phyloP scores from a whole-genome alignment of 306 rosid genomes.

The Mimosa bimucronata region DNA sequence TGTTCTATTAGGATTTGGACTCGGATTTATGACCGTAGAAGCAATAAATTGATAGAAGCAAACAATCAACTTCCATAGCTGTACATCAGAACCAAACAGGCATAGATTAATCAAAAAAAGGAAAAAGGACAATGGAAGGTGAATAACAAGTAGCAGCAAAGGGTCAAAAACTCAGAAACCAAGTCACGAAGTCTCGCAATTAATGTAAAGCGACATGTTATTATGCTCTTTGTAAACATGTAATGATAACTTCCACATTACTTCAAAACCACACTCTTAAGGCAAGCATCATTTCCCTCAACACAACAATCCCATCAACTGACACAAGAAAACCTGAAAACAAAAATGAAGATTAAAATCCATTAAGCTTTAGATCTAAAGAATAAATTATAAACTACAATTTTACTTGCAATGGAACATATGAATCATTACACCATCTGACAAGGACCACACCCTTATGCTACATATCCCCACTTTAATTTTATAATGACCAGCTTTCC shows the following conservation, averaged over 20 bases:
- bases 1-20: too few species aligned
- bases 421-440: neutral
- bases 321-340: slow-evolving; percentile 54
- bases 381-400: neutral
- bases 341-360: neutral
- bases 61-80: slow-evolving; percentile 98
- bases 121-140: neutral
- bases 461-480: slow-evolving; percentile 64
- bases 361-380: neutral
- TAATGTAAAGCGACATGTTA: slow-evolving; percentile 87
- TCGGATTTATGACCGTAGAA: too few species aligned
- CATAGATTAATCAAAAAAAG: neutral
- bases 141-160: slow-evolving; percentile 11
- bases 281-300: slow-evolving; percentile 65
- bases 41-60: too few species aligned
- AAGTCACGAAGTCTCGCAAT: slow-evolving; percentile 96
- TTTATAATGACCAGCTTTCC: slow-evolving; percentile 60
- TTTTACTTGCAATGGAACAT: neutral
- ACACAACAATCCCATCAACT: too few species aligned
- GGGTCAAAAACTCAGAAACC: slow-evolving; percentile 7
- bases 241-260: slow-evolving; percentile 78
- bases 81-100: slow-evolving; percentile 38
- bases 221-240: slow-evolving; percentile 39
- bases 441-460: slow-evolving; percentile 45
- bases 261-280: slow-evolving; percentile 58